Evolutionary conservation across 495 filamentous ascomycete genomes (phyloP), one percentile per base, ranked within the genome.

Genomic region (Sporormia fimetaria): DNA sequence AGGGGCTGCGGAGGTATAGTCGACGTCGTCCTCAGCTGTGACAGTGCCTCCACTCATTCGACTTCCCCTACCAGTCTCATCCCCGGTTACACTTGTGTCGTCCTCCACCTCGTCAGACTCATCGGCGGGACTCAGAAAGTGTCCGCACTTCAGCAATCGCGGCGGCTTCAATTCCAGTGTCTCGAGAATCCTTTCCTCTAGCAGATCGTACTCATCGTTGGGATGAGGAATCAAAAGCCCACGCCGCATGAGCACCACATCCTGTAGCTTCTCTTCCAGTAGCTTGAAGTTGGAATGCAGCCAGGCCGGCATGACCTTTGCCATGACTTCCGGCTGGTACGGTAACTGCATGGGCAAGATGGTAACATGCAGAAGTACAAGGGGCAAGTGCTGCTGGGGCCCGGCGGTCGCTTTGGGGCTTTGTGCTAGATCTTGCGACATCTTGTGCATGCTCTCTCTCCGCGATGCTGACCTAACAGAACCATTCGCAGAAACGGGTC

Each of bases 161-260:
- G 83, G 79, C 1, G 72, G 64, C 24, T 78, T 78, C 9, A 94
- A 63, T 49, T 94, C 85, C 18, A 98, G 62, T 6, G 80, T 78
- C 60, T 94, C 88, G 3, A 95, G 62, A n/a, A 98, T 64, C 11
- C 87, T 69, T 59, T 95, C 90, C 60, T 98, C 90, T 0, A 98
- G 73, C 17, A 94, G 60, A 54, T 93, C 88, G 54, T 87, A 95
- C 48, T 92, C 80, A 42, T 87, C 84, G 51, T 81, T 75, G 9
- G 90, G 90, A 55, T 98, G 90, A 1, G 84, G 77, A 6, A 98
- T 70, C 28, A 98, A 65, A 11, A 98, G 69, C 0, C 90, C 90
- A 1, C 90, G 73, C 49, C 87, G 81, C 8, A 90, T 63, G 2
- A 55, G 38, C 16, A 94, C 75, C 0, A 81, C 88, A 12, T 84